Conservation (phyloP, 2,329 filamentous ascomycete genomes). For the Ceratocystis papillata region DNA sequence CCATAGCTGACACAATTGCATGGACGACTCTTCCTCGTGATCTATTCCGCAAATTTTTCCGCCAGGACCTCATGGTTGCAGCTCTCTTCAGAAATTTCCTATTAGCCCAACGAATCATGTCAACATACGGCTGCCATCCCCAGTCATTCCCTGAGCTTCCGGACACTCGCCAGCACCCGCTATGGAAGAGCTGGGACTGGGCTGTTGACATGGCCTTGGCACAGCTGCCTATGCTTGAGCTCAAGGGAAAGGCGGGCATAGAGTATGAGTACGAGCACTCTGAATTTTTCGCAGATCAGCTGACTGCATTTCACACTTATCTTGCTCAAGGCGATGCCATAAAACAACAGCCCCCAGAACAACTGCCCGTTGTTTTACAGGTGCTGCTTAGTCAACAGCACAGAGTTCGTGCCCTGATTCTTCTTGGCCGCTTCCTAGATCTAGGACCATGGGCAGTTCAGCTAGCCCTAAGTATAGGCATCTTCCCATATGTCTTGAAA, state of each 20-base stretch:
- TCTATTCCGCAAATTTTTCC: conserved; percentile 91
- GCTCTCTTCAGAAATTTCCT: conserved; percentile 94
- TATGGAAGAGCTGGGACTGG: conserved; percentile 97
- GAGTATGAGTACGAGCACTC: conserved; percentile 93
- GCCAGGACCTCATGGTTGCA: conserved; percentile 98
- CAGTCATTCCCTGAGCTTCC: conserved; percentile 87
- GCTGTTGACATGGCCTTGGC: conserved; percentile 90
- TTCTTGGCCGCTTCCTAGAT: conserved; percentile 87
- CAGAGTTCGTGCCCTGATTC: conserved; percentile 75
- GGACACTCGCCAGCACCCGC: conserved; percentile 83
- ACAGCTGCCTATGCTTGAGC: conserved; percentile 78
- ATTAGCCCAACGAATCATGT: conserved; percentile 89
- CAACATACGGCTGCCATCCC: conserved; percentile 88
- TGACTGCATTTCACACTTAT: conserved; percentile 96
- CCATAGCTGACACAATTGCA: conserved; percentile 95
- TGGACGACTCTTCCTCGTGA: conserved; percentile 90
- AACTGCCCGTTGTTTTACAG: conserved; percentile 90
- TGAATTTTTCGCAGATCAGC: conserved; percentile 90
- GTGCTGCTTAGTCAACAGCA: conserved; percentile 94
- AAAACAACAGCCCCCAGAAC: conserved; percentile 78
- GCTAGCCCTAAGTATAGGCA: conserved; percentile 89
- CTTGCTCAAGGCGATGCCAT: conserved; percentile 69
- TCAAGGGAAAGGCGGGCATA: conserved; percentile 57
- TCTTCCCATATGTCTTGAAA: conserved; percentile 98
- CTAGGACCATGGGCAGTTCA: conserved; percentile 98